Evolutionary conservation across 2,329 filamentous ascomycete genomes (phyloP).

Genomic region (Aciculosporium take): DNA sequence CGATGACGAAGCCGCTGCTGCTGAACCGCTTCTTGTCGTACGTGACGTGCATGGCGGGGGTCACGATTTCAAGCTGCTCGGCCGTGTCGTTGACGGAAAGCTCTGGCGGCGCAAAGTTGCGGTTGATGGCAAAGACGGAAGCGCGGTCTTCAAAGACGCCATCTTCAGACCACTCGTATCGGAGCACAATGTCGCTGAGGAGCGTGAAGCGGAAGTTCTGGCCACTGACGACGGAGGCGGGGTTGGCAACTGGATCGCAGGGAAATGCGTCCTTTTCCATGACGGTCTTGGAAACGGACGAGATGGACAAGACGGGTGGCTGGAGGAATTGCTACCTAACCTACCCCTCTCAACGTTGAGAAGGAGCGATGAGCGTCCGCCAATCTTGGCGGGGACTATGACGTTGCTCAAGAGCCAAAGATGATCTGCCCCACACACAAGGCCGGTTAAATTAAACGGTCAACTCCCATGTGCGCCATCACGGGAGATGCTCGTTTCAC

Average conservation of each 20-base stretch:
- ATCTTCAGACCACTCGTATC: conserved; percentile 48
- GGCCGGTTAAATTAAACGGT: too few species aligned
- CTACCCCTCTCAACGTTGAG: too few species aligned
- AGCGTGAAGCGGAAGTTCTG: conserved; percentile 43
- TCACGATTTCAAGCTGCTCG: conserved; percentile 38
- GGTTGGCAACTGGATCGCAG: conserved; percentile 3
- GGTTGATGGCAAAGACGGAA: conserved; percentile 44
- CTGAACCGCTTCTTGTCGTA: conserved; percentile 45
- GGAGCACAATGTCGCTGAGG: conserved; percentile 39
- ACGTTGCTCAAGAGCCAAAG: too few species aligned
- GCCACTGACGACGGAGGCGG: conserved; percentile 2
- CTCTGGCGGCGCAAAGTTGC: conserved; percentile 22
- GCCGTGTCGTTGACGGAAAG: conserved; percentile 33
- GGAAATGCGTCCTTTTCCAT: conserved; percentile 4
- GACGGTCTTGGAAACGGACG: too few species aligned
- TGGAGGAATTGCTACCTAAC: too few species aligned
- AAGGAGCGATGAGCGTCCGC: too few species aligned
- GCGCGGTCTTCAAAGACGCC: conserved; percentile 46
- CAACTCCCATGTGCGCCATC: too few species aligned
- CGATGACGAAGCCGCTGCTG: conserved; percentile 32
- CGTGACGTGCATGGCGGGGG: conserved; percentile 36
- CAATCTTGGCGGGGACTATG: too few species aligned
- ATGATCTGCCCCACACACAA: too few species aligned
- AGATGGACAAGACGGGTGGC: too few species aligned
- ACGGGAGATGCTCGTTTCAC: not conserved